These are phyloP conservation scores for Fusarium pininemorale DNA, from an alignment of 2,329 filamentous ascomycete species.

Conservation along the genomic window DNA sequence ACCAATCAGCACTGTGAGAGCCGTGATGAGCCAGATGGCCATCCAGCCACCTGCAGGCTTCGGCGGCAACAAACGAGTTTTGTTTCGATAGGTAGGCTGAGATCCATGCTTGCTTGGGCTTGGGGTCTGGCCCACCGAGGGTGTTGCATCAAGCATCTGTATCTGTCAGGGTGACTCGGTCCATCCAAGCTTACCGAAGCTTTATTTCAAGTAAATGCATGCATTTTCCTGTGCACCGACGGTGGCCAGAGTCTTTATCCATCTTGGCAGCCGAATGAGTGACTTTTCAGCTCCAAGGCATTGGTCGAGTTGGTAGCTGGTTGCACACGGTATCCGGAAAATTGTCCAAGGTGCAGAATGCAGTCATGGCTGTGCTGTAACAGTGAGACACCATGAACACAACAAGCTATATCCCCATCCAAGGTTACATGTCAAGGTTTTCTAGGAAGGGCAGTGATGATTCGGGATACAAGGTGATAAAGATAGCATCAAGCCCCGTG, in stretches of 20 bases:
- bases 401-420: not conserved
- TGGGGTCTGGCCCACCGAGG: slow-evolving; percentile 10
- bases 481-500: slow-evolving; percentile 20
- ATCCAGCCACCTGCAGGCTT: slow-evolving; percentile 51
- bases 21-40: slow-evolving; percentile 49
- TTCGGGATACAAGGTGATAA: slow-evolving; percentile 12
- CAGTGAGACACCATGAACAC: slow-evolving; percentile 9
- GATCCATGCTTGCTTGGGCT: slow-evolving; percentile 6
- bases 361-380: slow-evolving; percentile 10
- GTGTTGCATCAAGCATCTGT: slow-evolving; percentile 17
- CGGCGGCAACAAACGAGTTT: slow-evolving; percentile 55
- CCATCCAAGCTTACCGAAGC: not conserved
- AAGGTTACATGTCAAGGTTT: not conserved
- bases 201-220: not conserved
- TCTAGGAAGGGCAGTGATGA: not conserved
- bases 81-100: slow-evolving; percentile 42
- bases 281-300: slow-evolving; percentile 13
- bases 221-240: not conserved
- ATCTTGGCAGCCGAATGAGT: slow-evolving; percentile 15
- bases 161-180: not conserved
- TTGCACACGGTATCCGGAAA: slow-evolving; percentile 10
- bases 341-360: slow-evolving; percentile 2
- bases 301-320: not conserved
- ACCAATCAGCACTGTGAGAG: slow-evolving; percentile 51
- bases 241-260: not conserved